Evolutionary conservation across 345 rosid species (phyloP).

Genomic region (Noccaea caerulescens): DNA sequence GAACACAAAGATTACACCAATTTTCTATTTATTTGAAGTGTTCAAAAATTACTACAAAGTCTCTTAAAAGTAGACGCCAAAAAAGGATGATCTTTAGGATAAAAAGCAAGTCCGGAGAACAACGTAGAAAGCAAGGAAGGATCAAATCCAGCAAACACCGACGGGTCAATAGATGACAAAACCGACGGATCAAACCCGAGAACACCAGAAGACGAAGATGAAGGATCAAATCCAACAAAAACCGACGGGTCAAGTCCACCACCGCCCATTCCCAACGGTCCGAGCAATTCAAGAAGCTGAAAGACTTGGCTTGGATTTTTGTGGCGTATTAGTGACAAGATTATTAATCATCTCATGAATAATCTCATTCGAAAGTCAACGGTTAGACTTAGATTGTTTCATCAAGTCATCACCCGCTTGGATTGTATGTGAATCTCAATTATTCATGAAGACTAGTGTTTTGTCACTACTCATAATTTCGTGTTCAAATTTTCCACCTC

Average conservation of each 20-base stretch:
- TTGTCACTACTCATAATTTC: slow-evolving; percentile 8
- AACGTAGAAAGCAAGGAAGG: slow-evolving; percentile 26
- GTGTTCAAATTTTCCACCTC: not conserved
- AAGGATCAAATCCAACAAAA: too few relatives aligned
- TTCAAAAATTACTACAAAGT: not conserved
- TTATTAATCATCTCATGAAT: slow-evolving; percentile 20
- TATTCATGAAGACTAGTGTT: slow-evolving; percentile 14
- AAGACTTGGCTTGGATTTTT: slow-evolving; percentile 32
- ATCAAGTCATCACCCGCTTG: slow-evolving; percentile 8
- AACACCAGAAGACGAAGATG: slow-evolving; percentile 12
- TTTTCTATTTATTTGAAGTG: not conserved
- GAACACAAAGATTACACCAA: not conserved
- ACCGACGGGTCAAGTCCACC: slow-evolving; percentile 30
- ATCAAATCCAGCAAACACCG: slow-evolving; percentile 33
- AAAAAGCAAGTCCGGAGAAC: slow-evolving; percentile 35
- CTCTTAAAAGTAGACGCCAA: slow-evolving; percentile 4
- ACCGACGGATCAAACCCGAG: slow-evolving; percentile 24
- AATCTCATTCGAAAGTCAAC: slow-evolving; percentile 19
- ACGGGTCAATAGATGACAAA: slow-evolving; percentile 29
- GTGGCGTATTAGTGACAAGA: slow-evolving; percentile 25
- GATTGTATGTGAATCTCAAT: slow-evolving; percentile 15
- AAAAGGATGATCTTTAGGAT: slow-evolving; percentile 6
- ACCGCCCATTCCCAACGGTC: slow-evolving; percentile 26
- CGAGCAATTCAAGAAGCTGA: slow-evolving; percentile 24
- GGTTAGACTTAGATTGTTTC: not conserved